Percentiles rank a stretch among this genome's conserved stretches.
Conservation (phyloP, 192 early-diverging fungal species). For the Phlyctochytrium arcticum region DNA sequence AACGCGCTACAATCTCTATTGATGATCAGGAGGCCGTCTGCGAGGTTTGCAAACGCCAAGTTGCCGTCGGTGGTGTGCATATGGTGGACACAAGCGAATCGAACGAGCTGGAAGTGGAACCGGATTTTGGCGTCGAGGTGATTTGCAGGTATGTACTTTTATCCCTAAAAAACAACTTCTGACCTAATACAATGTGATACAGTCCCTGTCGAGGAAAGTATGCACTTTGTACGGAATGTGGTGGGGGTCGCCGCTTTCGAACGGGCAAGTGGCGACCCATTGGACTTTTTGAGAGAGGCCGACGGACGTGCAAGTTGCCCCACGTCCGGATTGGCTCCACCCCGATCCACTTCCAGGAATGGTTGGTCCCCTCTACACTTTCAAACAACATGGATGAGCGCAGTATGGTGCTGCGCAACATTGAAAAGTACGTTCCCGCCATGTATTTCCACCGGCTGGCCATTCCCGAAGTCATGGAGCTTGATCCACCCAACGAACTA, state of each 20-base stretch:
- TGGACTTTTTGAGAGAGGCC: constrained; percentile 30
- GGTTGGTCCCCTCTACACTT: constrained; percentile 2
- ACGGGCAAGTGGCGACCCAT: constrained; percentile 44
- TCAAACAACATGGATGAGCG: neutral
- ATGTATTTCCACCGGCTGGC: constrained; percentile 28
- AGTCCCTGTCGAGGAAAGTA: constrained; percentile 26
- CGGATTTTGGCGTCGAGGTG: constrained; percentile 38
- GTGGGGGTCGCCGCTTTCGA: constrained; percentile 45
- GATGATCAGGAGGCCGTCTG: constrained; percentile 3
- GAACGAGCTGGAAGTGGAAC: neutral
- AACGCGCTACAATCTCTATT: neutral
- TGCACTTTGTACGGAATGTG: constrained; percentile 43
- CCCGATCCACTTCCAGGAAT: constrained; percentile 2
- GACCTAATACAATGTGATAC: neutral
- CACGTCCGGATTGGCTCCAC: constrained; percentile 36
- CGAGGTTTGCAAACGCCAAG: constrained; percentile 16
- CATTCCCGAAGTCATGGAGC: constrained; percentile 24
- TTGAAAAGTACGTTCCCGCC: constrained; percentile 9
- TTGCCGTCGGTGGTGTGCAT: constrained; percentile 3
- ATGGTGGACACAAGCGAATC: neutral
- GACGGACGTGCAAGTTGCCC: constrained; percentile 34
- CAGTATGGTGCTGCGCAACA: constrained; percentile 7
- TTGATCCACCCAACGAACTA: constrained; percentile 11
- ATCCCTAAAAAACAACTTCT: too few relatives aligned
- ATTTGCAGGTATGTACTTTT: constrained; percentile 29